Evolutionary conservation across 1,139 yeast species (phyloP).

Genomic region (Candida glucosophila): DNA sequence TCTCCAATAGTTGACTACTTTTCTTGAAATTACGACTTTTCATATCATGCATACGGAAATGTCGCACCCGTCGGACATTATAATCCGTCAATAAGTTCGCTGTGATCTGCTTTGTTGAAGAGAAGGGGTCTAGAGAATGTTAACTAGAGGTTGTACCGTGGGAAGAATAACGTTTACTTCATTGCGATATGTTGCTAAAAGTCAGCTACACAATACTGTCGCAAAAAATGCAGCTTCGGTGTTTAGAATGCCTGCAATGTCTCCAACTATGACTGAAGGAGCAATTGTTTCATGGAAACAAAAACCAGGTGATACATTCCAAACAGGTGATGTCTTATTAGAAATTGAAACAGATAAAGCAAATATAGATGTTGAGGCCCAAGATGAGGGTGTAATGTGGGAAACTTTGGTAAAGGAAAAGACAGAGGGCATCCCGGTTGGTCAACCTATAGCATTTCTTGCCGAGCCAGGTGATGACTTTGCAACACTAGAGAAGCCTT

Average conservation of each 20-base stretch:
- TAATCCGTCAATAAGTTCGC: conserved; percentile 3
- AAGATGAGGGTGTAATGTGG: conserved; percentile 83
- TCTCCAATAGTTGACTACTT: too few species aligned
- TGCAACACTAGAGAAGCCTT: conserved; percentile 53
- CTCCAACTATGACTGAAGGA: conserved; percentile 97
- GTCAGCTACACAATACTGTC: conserved; percentile 11
- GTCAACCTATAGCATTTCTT: conserved; percentile 74
- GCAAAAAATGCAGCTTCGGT: conserved; percentile 40
- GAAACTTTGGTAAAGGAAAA: conserved; percentile 70
- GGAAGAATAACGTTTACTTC: too few species aligned
- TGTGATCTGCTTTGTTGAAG: conserved; percentile 1
- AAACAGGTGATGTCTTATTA: conserved; percentile 77
- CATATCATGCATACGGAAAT: conserved; percentile 9
- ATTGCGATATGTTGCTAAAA: conserved; percentile 2
- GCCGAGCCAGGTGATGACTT: conserved; percentile 89
- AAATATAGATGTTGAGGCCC: conserved; percentile 87
- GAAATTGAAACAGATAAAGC: conserved; percentile 95
- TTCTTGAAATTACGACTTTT: too few species aligned
- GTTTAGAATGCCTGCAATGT: conserved; percentile 96
- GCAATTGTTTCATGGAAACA: conserved; percentile 94
- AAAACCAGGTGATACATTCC: conserved; percentile 69
- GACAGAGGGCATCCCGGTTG: conserved; percentile 73
- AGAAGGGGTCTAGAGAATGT: too few species aligned
- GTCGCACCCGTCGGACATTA: conserved; percentile 14
- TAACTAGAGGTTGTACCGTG: too few species aligned